Base-by-base conservation (phyloP, 495 filamentous ascomycete genomes). In the Hypoxylon perforatum region DNA sequence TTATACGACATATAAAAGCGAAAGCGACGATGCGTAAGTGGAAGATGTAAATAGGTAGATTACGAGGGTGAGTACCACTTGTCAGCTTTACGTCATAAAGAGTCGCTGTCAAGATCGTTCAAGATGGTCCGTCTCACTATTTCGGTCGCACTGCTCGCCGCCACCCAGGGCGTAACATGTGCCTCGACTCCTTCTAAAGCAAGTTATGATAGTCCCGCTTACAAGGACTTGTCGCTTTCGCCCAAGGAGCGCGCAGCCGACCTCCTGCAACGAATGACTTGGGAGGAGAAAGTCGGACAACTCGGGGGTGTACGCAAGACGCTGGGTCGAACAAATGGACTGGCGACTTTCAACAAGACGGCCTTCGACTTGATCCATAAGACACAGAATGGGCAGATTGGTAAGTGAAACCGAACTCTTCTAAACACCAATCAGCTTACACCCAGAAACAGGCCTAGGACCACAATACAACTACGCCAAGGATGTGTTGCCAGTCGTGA, bases 281-380 rank as follows among this genome's bases (percentile, higher is more conserved):
- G 63, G 63, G 56, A 53, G 18, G 63, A 67, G 48, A 67, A 67
- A 23, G 44, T 67, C 21, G 63, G 57, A 18, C 63, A 67, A 23
- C 47, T 67, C 1, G 63, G 57, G 2, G 63, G 63, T 28, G 28
- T 49, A 3, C 47, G 57, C 9, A 18, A 23, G 6, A 44, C 52
- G 21, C 57, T 67, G 9, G 23, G 39, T 9, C 47, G 38, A 9
- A 48, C 41, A 15, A 14, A 36, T 10, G 54, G 54, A 6, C 15
- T 36, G 14, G 28, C 28, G 18, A 45, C 48, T 25, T 62, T 61
- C 38, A 67, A 67, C 11, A 49, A 42, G 47, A 61, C 63, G 15
- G 57, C 57, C 10, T 67, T 61, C 35, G 47, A 67, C 19, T n/a
- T 23, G 4, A 7, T 38, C 9, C 45, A 41, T 11, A 35, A 36